Percentiles rank a stretch among this genome's conserved stretches.
Conservation (phyloP, 129 eudicot genomes). For the Lactuca saligna region DNA sequence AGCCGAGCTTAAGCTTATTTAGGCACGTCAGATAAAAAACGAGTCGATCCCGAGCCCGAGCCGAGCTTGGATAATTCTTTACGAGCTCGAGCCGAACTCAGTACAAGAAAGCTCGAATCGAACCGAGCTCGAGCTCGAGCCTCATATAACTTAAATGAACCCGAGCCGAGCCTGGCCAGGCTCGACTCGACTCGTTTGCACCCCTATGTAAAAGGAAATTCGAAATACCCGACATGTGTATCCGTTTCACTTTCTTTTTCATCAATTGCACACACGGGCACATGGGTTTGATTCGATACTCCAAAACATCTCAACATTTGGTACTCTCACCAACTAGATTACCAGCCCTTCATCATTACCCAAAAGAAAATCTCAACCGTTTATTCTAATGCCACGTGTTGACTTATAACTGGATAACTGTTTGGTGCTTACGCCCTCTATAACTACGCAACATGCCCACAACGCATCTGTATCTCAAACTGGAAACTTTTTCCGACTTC, state of each 20-base stretch:
- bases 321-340: slow-evolving; percentile 12
- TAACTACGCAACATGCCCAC: background rate
- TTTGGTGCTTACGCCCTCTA: background rate
- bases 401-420: background rate
- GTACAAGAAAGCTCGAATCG: no score
- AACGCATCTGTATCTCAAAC: slow-evolving; percentile 3
- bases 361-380: background rate
- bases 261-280: slow-evolving; percentile 6
- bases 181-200: no score
- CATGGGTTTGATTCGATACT: slow-evolving; percentile 12
- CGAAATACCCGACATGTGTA: background rate
- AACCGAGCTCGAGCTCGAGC: no score
- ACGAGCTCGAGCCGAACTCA: no score
- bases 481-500: background rate
- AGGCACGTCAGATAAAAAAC: no score
- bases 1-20: no score
- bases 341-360: slow-evolving; percentile 12
- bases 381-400: slow-evolving; percentile 20
- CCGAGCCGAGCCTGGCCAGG: no score
- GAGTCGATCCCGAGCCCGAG: no score
- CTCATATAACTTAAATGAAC: no score
- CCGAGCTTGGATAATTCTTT: no score
- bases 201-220: background rate
- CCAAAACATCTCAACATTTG: slow-evolving; percentile 16
- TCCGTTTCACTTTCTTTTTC: background rate